A percentile compares a stretch with the other conserved stretches of the same genome.
These are phyloP conservation scores for Cladophialophora immunda DNA, from an alignment of 2,329 filamentous ascomycete genomes.

Conservation along the genomic window DNA sequence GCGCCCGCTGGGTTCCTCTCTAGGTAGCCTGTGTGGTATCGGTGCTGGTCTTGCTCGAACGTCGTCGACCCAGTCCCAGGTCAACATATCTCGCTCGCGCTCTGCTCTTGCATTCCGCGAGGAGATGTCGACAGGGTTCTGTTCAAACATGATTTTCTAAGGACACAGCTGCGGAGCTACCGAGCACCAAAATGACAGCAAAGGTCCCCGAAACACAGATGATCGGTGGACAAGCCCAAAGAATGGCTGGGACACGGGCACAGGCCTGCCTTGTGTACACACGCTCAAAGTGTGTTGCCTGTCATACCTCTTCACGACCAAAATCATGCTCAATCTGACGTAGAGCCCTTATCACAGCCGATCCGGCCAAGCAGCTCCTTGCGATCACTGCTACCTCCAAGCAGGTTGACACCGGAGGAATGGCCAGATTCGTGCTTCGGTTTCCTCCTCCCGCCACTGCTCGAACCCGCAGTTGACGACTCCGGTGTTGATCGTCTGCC, in stretches of 20 bases:
- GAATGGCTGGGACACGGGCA: neutral
- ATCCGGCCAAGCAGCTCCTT: conserved; percentile 47
- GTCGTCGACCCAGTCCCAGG: neutral
- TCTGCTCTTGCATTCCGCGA: neutral
- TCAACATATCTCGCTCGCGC: neutral
- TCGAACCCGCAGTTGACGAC: conserved; percentile 7
- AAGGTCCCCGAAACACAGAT: neutral
- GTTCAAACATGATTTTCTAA: neutral
- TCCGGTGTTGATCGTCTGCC: conserved; percentile 21
- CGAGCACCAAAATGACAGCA: neutral
- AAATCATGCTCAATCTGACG: conserved; percentile 24
- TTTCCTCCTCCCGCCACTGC: conserved; percentile 26
- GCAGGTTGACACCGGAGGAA: conserved; percentile 39
- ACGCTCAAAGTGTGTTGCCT: neutral
- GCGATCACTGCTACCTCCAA: conserved; percentile 38
- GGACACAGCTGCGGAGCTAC: neutral
- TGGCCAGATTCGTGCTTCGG: conserved; percentile 37
- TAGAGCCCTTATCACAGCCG: conserved; percentile 44
- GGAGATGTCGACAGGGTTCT: neutral
- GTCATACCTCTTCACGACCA: neutral
- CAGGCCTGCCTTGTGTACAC: neutral
- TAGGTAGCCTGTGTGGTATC: neutral
- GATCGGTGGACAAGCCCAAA: neutral
- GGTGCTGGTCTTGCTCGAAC: neutral
- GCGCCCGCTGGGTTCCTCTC: neutral